A percentile compares a stretch with the other conserved stretches of the same genome.
Conservation (phyloP, 1,284 basidiomycete species). For the Ustilago nuda region DNA sequence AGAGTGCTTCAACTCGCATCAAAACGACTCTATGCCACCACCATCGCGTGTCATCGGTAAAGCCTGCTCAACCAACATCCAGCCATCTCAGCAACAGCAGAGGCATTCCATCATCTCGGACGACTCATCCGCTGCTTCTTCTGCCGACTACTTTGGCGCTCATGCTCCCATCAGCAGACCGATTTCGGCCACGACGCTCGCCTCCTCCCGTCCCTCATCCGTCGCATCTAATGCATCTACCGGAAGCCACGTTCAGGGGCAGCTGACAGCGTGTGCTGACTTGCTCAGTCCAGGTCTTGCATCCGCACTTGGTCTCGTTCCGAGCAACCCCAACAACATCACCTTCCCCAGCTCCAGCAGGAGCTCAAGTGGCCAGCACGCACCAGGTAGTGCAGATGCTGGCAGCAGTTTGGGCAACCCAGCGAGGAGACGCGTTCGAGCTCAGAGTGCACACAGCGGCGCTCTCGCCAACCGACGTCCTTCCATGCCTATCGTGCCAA, state of each 20-base stretch:
- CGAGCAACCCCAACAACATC: slow-evolving; percentile 15
- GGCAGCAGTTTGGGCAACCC: slow-evolving; percentile 14
- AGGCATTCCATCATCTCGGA: slow-evolving; percentile 44
- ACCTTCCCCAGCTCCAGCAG: slow-evolving; percentile 25
- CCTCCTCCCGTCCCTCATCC: slow-evolving; percentile 54
- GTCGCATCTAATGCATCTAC: slow-evolving; percentile 50
- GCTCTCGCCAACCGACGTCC: slow-evolving; percentile 37
- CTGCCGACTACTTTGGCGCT: slow-evolving; percentile 27
- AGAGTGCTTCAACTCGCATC: slow-evolving; percentile 17
- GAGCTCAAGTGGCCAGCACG: background rate
- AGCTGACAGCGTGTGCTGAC: slow-evolving; percentile 46
- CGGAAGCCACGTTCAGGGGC: slow-evolving; percentile 37
- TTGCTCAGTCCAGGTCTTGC: slow-evolving; percentile 56
- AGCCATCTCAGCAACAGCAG: slow-evolving; percentile 13
- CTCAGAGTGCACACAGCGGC: slow-evolving; percentile 35
- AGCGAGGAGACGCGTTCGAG: slow-evolving; percentile 24
- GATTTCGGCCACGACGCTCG: slow-evolving; percentile 34
- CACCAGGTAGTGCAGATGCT: slow-evolving; percentile 1
- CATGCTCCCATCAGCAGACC: slow-evolving; percentile 28
- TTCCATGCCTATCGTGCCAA: slow-evolving; percentile 54
- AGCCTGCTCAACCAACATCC: slow-evolving; percentile 5
- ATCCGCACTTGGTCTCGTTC: slow-evolving; percentile 53
- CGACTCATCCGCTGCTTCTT: slow-evolving; percentile 42
- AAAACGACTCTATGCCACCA: slow-evolving; percentile 20
- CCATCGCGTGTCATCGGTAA: slow-evolving; percentile 14